Conservation (phyloP, 2,329 filamentous ascomycete genomes). For the Hypocreales sp. region DNA sequence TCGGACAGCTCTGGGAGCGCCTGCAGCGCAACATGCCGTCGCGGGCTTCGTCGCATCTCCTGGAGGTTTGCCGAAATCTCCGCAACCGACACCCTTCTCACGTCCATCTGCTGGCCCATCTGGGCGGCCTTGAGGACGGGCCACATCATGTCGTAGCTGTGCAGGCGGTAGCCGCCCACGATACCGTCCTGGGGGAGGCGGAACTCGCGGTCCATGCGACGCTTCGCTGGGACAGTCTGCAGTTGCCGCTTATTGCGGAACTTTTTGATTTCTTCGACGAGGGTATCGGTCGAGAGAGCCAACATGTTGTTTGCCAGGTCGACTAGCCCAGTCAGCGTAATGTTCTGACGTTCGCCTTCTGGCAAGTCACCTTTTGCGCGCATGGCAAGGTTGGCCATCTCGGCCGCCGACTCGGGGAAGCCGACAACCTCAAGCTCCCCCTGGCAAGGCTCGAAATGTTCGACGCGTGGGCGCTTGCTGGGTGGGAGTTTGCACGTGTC, state of each 20-base stretch:
- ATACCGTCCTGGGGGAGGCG: slow-evolving; percentile 4
- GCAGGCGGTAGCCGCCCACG: slow-evolving; percentile 11
- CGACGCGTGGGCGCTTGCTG: no score
- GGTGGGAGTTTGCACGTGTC: not conserved
- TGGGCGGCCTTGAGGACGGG: slow-evolving; percentile 10
- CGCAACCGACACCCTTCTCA: slow-evolving; percentile 11
- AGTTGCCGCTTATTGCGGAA: not conserved
- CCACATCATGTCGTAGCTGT: slow-evolving; percentile 10
- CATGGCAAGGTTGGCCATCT: slow-evolving; percentile 6
- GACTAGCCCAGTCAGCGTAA: slow-evolving; percentile 8
- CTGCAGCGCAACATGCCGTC: slow-evolving; percentile 7
- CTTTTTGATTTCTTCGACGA: slow-evolving; percentile 1
- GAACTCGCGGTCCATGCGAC: slow-evolving; percentile 7
- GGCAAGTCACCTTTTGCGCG: slow-evolving; percentile 16
- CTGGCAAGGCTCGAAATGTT: slow-evolving; percentile 1
- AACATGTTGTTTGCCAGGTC: slow-evolving; percentile 9
- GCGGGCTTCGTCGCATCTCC: slow-evolving; percentile 7
- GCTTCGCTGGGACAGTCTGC: slow-evolving; percentile 13
- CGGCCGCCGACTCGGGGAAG: slow-evolving; percentile 2
- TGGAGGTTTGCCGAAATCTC: slow-evolving; percentile 8
- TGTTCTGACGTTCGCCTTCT: no score
- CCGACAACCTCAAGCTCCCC: not conserved
- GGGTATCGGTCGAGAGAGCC: not conserved
- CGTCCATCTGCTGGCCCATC: slow-evolving; percentile 8
- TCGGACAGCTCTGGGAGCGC: slow-evolving; percentile 11